Evolutionary conservation across 2,329 filamentous ascomycete species (phyloP).

Genomic region (Chaetomium olivaceum): DNA sequence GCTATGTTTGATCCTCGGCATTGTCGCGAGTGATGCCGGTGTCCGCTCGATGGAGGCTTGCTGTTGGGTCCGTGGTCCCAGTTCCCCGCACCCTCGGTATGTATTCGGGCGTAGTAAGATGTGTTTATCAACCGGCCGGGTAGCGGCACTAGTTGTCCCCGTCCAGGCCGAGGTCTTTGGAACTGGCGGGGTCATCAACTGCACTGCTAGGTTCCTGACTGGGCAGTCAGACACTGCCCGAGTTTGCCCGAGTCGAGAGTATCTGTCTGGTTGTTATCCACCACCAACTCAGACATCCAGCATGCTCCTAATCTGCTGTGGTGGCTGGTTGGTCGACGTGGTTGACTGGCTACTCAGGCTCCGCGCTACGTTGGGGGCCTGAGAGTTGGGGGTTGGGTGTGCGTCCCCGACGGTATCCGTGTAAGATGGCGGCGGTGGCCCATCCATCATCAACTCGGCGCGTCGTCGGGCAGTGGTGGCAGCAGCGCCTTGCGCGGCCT

Average conservation of each 20-base stretch:
- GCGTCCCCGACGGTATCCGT: constrained; percentile 6
- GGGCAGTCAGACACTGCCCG: background rate
- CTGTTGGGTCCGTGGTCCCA: background rate
- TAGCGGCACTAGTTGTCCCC: background rate
- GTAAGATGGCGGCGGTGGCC: constrained; percentile 38
- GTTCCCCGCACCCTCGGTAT: no score
- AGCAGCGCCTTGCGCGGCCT: constrained; percentile 35
- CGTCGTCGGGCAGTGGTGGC: constrained; percentile 40
- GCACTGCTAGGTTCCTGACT: background rate
- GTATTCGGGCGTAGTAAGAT: background rate
- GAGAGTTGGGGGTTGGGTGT: background rate
- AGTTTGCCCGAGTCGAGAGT: background rate
- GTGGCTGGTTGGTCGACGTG: constrained; percentile 49
- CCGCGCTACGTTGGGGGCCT: constrained; percentile 38
- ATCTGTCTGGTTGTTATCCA: background rate
- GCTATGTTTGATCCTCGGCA: background rate
- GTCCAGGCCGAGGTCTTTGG: background rate
- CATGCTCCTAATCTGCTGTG: constrained; percentile 61
- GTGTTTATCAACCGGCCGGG: background rate
- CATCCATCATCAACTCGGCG: constrained; percentile 46
- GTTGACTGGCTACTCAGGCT: constrained; percentile 50
- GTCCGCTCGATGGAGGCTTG: background rate
- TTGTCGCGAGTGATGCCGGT: background rate
- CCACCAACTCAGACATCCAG: constrained; percentile 49
- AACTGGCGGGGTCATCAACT: background rate